These are phyloP conservation scores for Aureobasidium pullulans DNA, from an alignment of 2,329 filamentous ascomycete genomes.

Conservation along the genomic window DNA sequence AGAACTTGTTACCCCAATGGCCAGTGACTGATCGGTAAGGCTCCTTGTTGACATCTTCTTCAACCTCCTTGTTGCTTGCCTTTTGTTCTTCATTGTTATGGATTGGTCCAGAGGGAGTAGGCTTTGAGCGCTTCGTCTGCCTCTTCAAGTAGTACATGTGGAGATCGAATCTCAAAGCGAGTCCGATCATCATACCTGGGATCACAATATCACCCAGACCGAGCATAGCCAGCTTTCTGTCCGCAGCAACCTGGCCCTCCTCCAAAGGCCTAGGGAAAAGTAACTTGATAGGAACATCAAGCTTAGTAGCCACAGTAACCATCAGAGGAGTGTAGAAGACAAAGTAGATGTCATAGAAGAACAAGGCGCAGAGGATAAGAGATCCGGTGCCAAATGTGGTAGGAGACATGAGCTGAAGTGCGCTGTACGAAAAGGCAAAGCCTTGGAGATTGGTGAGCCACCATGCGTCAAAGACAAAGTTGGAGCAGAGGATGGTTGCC, in stretches of 20 bases:
- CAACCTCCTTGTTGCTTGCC: slow-evolving; percentile 17
- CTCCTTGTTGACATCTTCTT: slow-evolving; percentile 28
- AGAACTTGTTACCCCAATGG: slow-evolving; percentile 77
- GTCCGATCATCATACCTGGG: slow-evolving; percentile 80
- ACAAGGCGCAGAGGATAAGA: slow-evolving; percentile 68
- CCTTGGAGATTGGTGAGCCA: slow-evolving; percentile 81
- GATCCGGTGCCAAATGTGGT: slow-evolving; percentile 80
- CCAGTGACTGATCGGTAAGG: slow-evolving; percentile 49
- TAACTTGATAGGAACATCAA: slow-evolving; percentile 91
- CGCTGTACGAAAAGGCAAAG: slow-evolving; percentile 77
- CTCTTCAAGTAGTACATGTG: slow-evolving; percentile 73
- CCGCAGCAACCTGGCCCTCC: slow-evolving; percentile 37
- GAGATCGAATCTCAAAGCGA: slow-evolving; percentile 86
- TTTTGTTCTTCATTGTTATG: slow-evolving; percentile 30
- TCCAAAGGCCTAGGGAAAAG: slow-evolving; percentile 63
- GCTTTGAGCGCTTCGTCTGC: slow-evolving; percentile 34
- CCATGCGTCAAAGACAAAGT: slow-evolving; percentile 53
- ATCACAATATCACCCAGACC: slow-evolving; percentile 92
- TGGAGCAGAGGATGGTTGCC: slow-evolving; percentile 56
- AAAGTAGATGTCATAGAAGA: slow-evolving; percentile 93
- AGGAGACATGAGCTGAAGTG: slow-evolving; percentile 76
- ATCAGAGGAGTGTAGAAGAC: slow-evolving; percentile 85
- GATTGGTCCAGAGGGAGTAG: slow-evolving; percentile 24
- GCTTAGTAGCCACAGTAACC: slow-evolving; percentile 76
- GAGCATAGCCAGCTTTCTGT: slow-evolving; percentile 58